These are phyloP conservation scores for Fusarium denticulatum DNA, from an alignment of 2,329 filamentous ascomycete genomes.

Conservation along the genomic window DNA sequence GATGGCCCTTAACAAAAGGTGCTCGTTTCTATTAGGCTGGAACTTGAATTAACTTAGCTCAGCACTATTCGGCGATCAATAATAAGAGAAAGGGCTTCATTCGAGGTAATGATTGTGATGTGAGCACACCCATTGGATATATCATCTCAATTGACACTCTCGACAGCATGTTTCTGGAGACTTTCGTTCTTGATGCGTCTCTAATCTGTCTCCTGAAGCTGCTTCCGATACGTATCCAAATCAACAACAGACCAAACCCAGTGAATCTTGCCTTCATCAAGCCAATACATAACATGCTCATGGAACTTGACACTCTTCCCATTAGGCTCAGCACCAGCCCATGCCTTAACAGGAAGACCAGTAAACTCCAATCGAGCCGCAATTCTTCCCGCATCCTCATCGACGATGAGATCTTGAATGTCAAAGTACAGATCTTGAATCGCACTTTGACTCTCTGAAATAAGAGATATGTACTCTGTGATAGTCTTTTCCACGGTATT, in stretches of 20 bases:
- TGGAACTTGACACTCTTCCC: conserved; percentile 18
- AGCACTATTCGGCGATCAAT: too few relatives aligned
- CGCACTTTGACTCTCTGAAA: conserved; percentile 7
- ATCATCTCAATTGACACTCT: too few relatives aligned
- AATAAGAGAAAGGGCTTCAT: too few relatives aligned
- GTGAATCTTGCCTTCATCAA: conserved; percentile 1
- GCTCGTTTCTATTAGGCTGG: too few relatives aligned
- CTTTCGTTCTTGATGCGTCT: too few relatives aligned
- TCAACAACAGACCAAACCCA: conserved; percentile 34
- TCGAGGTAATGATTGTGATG: too few relatives aligned
- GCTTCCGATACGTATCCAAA: conserved; percentile 7
- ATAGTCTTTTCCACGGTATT: conserved; percentile 1
- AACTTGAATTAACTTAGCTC: too few relatives aligned
- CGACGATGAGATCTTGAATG: conserved; percentile 5
- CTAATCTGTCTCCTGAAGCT: not conserved
- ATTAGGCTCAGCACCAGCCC: conserved; percentile 3
- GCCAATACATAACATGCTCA: conserved; percentile 36
- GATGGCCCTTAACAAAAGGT: too few relatives aligned
- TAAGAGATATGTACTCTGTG: conserved; percentile 13
- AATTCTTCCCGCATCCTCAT: not conserved
- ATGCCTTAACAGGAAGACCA: not conserved
- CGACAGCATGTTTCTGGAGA: too few relatives aligned
- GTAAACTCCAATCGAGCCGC: conserved; percentile 26
- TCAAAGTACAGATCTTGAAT: conserved; percentile 9
- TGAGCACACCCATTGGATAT: too few relatives aligned